Conservation (phyloP, 2,329 filamentous ascomycete genomes). For the Diaporthe amygdali region DNA sequence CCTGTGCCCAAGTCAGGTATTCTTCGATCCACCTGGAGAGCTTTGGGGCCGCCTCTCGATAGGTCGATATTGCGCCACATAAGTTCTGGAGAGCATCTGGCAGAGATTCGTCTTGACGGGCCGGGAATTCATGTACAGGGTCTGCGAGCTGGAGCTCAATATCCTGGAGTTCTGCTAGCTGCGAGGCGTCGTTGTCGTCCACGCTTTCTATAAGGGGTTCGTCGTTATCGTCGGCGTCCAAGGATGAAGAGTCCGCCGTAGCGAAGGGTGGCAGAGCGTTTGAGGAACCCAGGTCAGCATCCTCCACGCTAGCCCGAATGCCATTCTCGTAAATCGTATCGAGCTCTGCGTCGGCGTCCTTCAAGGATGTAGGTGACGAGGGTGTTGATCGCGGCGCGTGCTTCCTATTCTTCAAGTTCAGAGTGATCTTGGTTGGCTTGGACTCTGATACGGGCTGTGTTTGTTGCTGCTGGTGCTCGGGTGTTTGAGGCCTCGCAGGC, state of each 20-base stretch:
- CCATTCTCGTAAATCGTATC: constrained; percentile 32
- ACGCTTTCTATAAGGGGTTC: constrained; percentile 53
- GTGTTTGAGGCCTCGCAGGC: constrained; percentile 47
- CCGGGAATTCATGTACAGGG: constrained; percentile 54
- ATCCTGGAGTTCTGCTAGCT: constrained; percentile 24
- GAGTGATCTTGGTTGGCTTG: constrained; percentile 63
- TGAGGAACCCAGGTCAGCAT: constrained; percentile 45
- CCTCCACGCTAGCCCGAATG: constrained; percentile 53
- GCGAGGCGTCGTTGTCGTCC: constrained; percentile 39
- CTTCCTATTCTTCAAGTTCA: constrained; percentile 59
- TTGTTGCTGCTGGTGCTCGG: constrained; percentile 40
- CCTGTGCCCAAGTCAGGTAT: constrained; percentile 49
- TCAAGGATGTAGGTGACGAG: constrained; percentile 50
- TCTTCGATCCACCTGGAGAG: constrained; percentile 57
- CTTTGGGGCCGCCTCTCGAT: constrained; percentile 29
- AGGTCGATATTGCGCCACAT: constrained; percentile 30
- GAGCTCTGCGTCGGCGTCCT: constrained; percentile 26
- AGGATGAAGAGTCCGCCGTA: constrained; percentile 6
- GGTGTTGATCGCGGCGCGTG: constrained; percentile 45
- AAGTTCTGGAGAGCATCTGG: constrained; percentile 35
- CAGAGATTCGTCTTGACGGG: constrained; percentile 36
- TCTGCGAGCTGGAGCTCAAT: constrained; percentile 40
- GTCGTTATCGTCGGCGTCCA: constrained; percentile 35
- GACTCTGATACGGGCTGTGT: constrained; percentile 43
- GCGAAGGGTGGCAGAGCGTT: constrained; percentile 23